phyloP scores from a whole-genome alignment of 2,329 filamentous ascomycete genomes.

The Fusarium acutatum region DNA sequence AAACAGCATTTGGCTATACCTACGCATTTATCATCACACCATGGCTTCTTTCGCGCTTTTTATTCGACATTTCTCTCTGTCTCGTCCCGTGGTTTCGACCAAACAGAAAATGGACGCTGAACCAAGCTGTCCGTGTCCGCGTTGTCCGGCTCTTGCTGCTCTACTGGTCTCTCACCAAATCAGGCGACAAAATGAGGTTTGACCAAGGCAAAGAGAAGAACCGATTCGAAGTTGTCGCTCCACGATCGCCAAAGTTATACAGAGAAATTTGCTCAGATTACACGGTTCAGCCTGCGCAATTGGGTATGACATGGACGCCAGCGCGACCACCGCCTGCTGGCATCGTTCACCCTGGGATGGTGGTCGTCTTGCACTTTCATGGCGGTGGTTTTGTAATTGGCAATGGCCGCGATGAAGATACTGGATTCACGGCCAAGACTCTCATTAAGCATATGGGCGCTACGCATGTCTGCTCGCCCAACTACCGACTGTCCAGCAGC shows the following conservation, averaged over 20 bases:
- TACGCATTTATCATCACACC: conserved; percentile 5
- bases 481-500: conserved; percentile 32
- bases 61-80: conserved; percentile 20
- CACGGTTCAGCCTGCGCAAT: neutral
- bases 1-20: neutral
- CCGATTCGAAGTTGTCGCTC: conserved; percentile 25
- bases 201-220: conserved; percentile 21
- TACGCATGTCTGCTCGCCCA: conserved; percentile 35
- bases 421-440: conserved; percentile 19
- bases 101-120: conserved; percentile 9
- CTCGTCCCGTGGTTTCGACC: conserved; percentile 20
- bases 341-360: conserved; percentile 8
- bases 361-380: conserved; percentile 29
- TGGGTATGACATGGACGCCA: conserved; percentile 37
- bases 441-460: conserved; percentile 27
- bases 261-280: conserved; percentile 10
- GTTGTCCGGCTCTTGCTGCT: conserved; percentile 26
- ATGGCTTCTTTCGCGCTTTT: conserved; percentile 28
- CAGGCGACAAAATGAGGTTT: conserved; percentile 17
- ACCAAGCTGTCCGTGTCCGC: conserved; percentile 29
- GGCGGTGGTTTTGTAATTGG: conserved; percentile 34
- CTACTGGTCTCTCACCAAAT: conserved; percentile 30
- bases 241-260: conserved; percentile 27
- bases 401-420: conserved; percentile 33
- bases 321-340: conserved; percentile 19